Base-by-base conservation (phyloP, 768 basidiomycete genomes). In the Kwoniella shandongensis region DNA sequence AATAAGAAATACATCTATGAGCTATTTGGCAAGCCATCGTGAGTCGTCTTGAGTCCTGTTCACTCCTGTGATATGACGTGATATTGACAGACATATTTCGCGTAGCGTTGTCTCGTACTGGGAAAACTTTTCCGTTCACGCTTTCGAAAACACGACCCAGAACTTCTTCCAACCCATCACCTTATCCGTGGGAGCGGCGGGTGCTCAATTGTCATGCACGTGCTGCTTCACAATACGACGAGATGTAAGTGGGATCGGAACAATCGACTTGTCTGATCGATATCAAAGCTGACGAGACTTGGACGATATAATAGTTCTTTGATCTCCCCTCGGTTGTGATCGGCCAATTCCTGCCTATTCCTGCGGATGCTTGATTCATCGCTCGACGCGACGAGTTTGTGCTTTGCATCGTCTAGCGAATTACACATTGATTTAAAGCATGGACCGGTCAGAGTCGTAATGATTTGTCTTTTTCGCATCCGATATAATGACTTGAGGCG, bases 111-210 rank as follows among this genome's bases (percentile, higher is more conserved):
- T 76, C 25, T 45, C 65, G 26, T 78, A 77, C 59, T 76, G 89
- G 87, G 96, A 98, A 78, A 91, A 89, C 76, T 98, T 98, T 75
- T 90, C 91, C 25, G 85, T 87, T 47, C 91, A 97, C 77, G 94
- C 96, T 6, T 99, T 99, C 69, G 94, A 99, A 76, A 96, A 92
- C 78, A 91, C 92, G 49, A 90, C 91, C 35, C 91, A 91, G 78
- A 89, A 90, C 1, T 90, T 98, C 51, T 93, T 91, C 76, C 88
- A 89, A 57, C 88, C 92, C 67, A 92, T 91, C 60, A 88, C 91
- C 27, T 76, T 92, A 73, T 88, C 89, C 5, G 83, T 83, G 25
- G 89, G 90, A 32, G 57, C 27, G 42, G 51, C 47, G 7, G 61
- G 39, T 8, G 36, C 85, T 2, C 89, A 89, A 1, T 84, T 97